These are phyloP conservation scores for Tarenaya hassleriana DNA, from an alignment of 345 rosid species.

Conservation along the genomic window DNA sequence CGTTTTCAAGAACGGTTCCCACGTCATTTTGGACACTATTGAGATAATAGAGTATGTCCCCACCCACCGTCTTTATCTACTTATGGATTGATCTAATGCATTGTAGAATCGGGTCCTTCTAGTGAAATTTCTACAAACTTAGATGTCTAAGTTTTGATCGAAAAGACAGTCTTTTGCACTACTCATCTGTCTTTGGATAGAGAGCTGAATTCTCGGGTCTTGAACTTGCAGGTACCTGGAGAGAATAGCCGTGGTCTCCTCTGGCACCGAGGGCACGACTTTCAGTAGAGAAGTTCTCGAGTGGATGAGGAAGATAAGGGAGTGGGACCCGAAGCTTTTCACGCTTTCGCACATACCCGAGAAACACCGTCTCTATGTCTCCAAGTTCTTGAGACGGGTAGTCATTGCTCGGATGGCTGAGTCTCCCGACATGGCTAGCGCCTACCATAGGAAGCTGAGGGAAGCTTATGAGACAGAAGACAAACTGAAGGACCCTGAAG, in stretches of 20 bases:
- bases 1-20: conserved; percentile 75
- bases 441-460: conserved; percentile 72
- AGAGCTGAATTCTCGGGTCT: neutral
- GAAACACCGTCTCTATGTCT: conserved; percentile 44
- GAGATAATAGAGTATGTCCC: conserved; percentile 74
- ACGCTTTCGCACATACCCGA: conserved; percentile 61
- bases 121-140: neutral
- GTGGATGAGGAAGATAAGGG: conserved; percentile 74
- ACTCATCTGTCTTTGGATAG: no score
- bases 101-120: no score
- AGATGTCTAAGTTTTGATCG: neutral
- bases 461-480: conserved; percentile 69
- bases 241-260: conserved; percentile 63
- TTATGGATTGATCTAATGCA: neutral
- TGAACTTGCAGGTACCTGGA: conserved; percentile 54
- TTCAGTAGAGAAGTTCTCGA: conserved; percentile 46
- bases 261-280: conserved; percentile 34
- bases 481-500: conserved; percentile 48
- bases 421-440: conserved; percentile 73
- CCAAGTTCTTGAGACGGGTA: conserved; percentile 73
- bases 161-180: neutral
- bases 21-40: conserved; percentile 59
- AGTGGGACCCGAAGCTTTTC: conserved; percentile 71
- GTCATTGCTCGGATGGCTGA: conserved; percentile 79
- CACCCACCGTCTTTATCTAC: conserved; percentile 1